Evolutionary conservation across 2,329 filamentous ascomycete genomes (phyloP), one percentile per base, ranked within the genome.

Genomic region (Leptographium lundbergii): DNA sequence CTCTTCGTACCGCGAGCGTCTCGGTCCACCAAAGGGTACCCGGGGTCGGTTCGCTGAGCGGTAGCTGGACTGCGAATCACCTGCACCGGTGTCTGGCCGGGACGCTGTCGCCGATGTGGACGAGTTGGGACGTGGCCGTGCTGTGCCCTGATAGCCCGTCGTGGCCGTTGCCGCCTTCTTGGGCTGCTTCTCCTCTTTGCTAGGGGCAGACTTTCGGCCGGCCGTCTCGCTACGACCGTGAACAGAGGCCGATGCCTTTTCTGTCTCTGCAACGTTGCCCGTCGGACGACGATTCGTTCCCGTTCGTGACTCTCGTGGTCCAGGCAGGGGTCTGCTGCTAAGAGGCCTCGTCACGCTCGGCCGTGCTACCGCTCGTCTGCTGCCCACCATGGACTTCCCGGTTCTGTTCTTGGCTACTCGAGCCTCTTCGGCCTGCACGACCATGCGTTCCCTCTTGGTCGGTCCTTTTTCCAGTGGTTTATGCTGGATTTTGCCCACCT

Each of bases 401-500:
- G 51, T 62, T 29, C 42, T 36, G 25, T 19, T 63, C 59, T 64
- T 66, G 13, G 59, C 56, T 25, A 62, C 60, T 29, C 60, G 65
- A 13, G 67, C 66, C 34, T 76, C 76, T 54, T 79, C 77, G 32
- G 73, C 71, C 64, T 75, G 75, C 29, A 70, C 63, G 25, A 72
- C 71, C 61, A 76, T 73, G 32, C 80, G 77, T 61, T 84, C 77
- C 61, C 76, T 78, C 69, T 77, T 86, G 61, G 73, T 76, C 7
- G 78, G 72, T n/a, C 78, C 71, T 66, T 84, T 86, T 65, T 88
- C 86, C 1, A 84, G 80, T 24, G 85, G 78, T 68, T 89, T 89
- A 70, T 90, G 86, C 68, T 89, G 87, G 64, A 90, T 88, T 65
- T 82, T 84, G 59, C 86, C 86, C 27, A 86, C 77, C 64, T 80